Evolutionary conservation across 768 basidiomycete species (phyloP).

Genomic region (Suillus sp.): DNA sequence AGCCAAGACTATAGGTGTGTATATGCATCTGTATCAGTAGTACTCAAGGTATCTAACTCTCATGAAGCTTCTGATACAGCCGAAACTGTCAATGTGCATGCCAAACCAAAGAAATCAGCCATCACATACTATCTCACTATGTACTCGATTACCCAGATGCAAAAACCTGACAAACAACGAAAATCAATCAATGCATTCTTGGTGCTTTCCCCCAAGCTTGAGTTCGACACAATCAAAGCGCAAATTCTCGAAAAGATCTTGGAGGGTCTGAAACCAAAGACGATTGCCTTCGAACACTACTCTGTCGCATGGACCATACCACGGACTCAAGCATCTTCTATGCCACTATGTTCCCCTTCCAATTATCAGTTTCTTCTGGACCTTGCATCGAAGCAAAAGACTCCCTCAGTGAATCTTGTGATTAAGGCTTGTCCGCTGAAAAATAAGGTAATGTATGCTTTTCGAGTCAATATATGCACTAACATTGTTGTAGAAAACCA

Average conservation of each 20-base stretch:
- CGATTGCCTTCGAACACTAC: background rate
- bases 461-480: background rate
- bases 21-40: background rate
- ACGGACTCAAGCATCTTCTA: background rate
- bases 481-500: background rate
- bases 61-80: background rate
- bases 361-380: conserved; percentile 3
- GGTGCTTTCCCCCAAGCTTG: background rate
- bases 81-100: background rate
- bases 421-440: background rate
- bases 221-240: conserved; percentile 8
- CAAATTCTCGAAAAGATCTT: conserved; percentile 10
- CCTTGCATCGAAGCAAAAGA: conserved; percentile 5
- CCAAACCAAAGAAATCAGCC: background rate
- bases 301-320: background rate
- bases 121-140: background rate
- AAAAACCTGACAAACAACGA: background rate
- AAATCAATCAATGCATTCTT: background rate
- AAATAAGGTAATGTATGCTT: conserved; percentile 3
- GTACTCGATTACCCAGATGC: background rate
- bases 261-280: background rate
- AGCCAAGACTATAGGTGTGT: background rate
- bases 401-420: background rate
- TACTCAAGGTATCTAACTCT: background rate
- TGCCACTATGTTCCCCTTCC: background rate